phyloP scores from a whole-genome alignment of 2,329 filamentous ascomycete species.

The Colletotrichum horii region DNA sequence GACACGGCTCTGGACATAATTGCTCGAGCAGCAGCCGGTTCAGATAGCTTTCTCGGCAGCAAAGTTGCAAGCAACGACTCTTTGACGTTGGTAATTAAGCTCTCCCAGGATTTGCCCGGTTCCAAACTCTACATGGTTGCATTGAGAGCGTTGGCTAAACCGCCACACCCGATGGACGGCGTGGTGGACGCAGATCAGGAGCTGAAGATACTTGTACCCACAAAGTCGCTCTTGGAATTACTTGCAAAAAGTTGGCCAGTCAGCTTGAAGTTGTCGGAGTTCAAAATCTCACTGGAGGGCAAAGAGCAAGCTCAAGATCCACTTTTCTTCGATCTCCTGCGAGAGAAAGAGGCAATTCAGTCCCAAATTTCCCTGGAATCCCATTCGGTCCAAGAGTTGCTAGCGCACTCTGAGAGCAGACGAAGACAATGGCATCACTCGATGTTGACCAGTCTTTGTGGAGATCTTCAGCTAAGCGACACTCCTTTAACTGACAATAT shows the following conservation, averaged over 20 bases:
- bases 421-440: background rate
- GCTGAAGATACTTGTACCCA: background rate
- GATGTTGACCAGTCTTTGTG: background rate
- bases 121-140: background rate
- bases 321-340: rapidly evolving
- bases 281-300: background rate
- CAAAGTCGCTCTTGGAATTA: rapidly evolving
- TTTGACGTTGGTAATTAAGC: background rate
- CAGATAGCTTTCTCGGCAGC: background rate
- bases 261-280: background rate
- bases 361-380: background rate
- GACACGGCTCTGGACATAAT: background rate
- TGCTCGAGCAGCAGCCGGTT: background rate
- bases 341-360: background rate
- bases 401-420: background rate
- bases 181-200: background rate
- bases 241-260: background rate
- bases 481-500: background rate
- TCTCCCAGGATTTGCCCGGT: background rate
- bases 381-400: background rate
- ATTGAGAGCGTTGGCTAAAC: rapidly evolving
- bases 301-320: background rate
- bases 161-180: background rate
- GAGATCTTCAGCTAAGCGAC: background rate
- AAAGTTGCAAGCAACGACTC: background rate